Percentiles rank a stretch among this genome's conserved stretches.
Evolutionary conservation across 179 eudicot species (phyloP).

Genomic region (Sideroxylon spinosum): DNA sequence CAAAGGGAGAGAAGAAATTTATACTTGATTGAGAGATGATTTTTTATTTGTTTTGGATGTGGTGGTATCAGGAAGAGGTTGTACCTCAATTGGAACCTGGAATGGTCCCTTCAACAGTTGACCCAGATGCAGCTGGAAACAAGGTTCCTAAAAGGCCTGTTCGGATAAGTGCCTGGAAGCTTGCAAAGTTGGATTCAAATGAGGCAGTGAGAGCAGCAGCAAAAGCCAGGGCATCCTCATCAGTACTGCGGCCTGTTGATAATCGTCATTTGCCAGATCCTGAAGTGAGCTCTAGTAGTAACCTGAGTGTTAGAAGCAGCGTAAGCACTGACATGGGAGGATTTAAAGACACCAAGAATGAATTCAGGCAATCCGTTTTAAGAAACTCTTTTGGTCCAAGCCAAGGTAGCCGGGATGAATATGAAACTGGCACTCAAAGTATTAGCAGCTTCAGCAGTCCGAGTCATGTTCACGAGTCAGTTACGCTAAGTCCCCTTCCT

Average conservation of each 20-base stretch:
- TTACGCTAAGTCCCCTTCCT: slow-evolving; percentile 82
- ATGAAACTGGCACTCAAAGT: slow-evolving; percentile 87
- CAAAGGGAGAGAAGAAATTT: background rate
- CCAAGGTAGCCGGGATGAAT: slow-evolving; percentile 87
- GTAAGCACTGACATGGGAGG: slow-evolving; percentile 67
- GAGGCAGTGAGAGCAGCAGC: slow-evolving; percentile 91
- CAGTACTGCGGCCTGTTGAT: slow-evolving; percentile 72
- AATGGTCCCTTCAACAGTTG: slow-evolving; percentile 84
- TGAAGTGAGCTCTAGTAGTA: slow-evolving; percentile 77
- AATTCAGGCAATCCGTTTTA: slow-evolving; percentile 36
- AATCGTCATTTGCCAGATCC: slow-evolving; percentile 38
- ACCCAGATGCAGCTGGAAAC: slow-evolving; percentile 72
- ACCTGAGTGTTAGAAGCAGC: slow-evolving; percentile 77
- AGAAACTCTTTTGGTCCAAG: slow-evolving; percentile 63
- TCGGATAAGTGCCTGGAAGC: slow-evolving; percentile 84
- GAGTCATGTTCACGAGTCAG: slow-evolving; percentile 78
- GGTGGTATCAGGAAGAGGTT: slow-evolving; percentile 76
- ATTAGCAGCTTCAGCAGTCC: slow-evolving; percentile 92
- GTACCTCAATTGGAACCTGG: slow-evolving; percentile 95
- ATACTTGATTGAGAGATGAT: background rate
- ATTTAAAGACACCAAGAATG: slow-evolving; percentile 50
- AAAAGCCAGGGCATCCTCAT: slow-evolving; percentile 93
- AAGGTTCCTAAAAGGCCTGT: slow-evolving; percentile 64
- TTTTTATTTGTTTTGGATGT: slow-evolving; percentile 11
- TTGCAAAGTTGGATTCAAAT: slow-evolving; percentile 71